Evolutionary conservation across 768 basidiomycete species (phyloP).

Genomic region (Macrolepiota fuliginosa): DNA sequence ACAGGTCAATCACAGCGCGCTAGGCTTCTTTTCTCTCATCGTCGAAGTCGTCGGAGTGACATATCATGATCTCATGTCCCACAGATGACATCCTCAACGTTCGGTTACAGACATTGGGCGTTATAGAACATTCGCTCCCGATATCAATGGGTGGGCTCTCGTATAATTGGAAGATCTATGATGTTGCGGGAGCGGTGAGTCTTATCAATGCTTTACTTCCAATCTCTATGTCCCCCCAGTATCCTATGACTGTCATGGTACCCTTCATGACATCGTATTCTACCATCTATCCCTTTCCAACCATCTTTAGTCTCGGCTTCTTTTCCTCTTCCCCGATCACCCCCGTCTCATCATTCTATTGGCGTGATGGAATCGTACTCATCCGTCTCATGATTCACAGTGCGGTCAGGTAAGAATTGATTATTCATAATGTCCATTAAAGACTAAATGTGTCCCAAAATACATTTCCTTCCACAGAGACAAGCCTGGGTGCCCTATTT

Average conservation of each 20-base stretch:
- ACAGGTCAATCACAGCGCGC: constrained; percentile 43
- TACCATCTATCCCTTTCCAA: background rate
- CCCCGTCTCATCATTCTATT: background rate
- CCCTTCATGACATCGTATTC: background rate
- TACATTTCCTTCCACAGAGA: constrained; percentile 39
- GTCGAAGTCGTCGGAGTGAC: background rate
- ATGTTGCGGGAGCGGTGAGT: constrained; percentile 81
- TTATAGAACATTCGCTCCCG: constrained; percentile 74
- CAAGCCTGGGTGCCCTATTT: constrained; percentile 85
- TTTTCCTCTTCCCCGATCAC: background rate
- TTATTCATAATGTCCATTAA: background rate
- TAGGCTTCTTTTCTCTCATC: background rate
- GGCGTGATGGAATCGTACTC: background rate
- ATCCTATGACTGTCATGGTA: background rate
- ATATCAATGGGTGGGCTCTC: constrained; percentile 59
- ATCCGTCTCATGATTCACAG: constrained; percentile 26
- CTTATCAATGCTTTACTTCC: background rate
- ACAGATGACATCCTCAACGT: constrained; percentile 77
- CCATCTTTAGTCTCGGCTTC: background rate
- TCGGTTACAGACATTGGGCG: constrained; percentile 76
- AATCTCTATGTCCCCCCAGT: background rate
- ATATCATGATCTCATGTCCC: background rate
- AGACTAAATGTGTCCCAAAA: constrained; percentile 3
- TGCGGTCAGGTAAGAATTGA: constrained; percentile 53
- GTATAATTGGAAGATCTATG: constrained; percentile 79